A percentile compares a stretch with the other conserved stretches of the same genome.
Conservation (phyloP, 352 stramenopile genomes). For the Sclerospora graminicola region DNA sequence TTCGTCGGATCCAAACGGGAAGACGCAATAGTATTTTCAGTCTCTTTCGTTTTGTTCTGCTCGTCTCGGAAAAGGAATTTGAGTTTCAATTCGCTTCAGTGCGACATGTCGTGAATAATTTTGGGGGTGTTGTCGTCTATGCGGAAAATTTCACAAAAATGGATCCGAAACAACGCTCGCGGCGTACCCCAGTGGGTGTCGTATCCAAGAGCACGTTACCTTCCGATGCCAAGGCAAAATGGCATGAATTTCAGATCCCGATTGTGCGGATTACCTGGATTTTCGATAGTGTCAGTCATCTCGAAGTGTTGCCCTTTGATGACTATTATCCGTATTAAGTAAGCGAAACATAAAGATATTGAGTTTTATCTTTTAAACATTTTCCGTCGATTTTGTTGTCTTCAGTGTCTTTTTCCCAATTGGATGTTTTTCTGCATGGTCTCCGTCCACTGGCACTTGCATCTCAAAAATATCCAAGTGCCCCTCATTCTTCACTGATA, state of each 20-base stretch:
- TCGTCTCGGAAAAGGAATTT: constrained; percentile 57
- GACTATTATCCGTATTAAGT: constrained; percentile 80
- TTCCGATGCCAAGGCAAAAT: constrained; percentile 41
- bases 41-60: constrained; percentile 62
- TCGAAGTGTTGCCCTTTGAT: constrained; percentile 73
- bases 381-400: constrained; percentile 1
- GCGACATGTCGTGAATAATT: constrained; percentile 47
- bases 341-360: not conserved
- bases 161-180: constrained; percentile 10
- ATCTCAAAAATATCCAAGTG: constrained; percentile 87
- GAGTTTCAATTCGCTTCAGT: constrained; percentile 66
- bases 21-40: constrained; percentile 68
- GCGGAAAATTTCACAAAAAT: constrained; percentile 18
- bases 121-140: constrained; percentile 44
- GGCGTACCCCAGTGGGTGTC: constrained; percentile 47
- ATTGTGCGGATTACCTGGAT: constrained; percentile 84
- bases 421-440: constrained; percentile 15
- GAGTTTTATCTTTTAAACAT: not conserved
- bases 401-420: constrained; percentile 9
- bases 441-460: constrained; percentile 76
- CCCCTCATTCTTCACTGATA: constrained; percentile 79
- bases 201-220: constrained; percentile 62
- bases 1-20: constrained; percentile 36
- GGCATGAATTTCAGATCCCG: constrained; percentile 59
- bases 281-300: constrained; percentile 81